Evolutionary conservation across 2,329 filamentous ascomycete genomes (phyloP), one percentile per base, ranked within the genome.

Genomic region (Aspergillus arachidicola): DNA sequence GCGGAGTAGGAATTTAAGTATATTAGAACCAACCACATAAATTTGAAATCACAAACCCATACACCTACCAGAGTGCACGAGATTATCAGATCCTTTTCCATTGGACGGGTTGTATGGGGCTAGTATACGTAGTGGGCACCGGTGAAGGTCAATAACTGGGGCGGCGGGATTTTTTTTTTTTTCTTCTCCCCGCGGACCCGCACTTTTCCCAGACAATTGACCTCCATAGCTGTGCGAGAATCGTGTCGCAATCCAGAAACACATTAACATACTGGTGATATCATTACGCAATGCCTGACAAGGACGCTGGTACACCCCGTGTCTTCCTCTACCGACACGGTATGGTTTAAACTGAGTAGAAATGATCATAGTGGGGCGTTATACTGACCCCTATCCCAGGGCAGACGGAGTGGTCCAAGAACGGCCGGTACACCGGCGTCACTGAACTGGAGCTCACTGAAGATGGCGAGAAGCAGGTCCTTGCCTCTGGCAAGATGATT

Each of bases 391-490:
- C 36, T 16, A 28, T 19, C 19, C 50, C 50, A 60, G 59, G 59
- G 11, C 77, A 82, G 66, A 84, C 82, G 4, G 78, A 81, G 71
- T 84, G 82, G 82, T 78, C 82, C 55, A 79, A 79, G 59, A 78
- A 73, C 50, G 82, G 82, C 41, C 80, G 78, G 45, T 83, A 80
- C 69, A 84, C 82, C 1, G 81, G 81, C 58, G 74, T 66, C 32
- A 82, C 77, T 5, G 82, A 84, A 51, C 70, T 83, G 50, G 73
- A 76, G 3, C 77, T 84, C 26, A 82, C 80, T 1, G 62, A 69
- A 7, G 64, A 72, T 34, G 82, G 83, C 65, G 65, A 73, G 58
- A 68, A 76, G 58, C 84, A 85, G 71, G 82, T 86, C 62, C 70
- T 68, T 12, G 74, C 74, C 12, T 82, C 83, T 6, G 80, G 78